A percentile compares a stretch with the other conserved stretches of the same genome.
These are phyloP conservation scores for Dendrobium catenatum DNA, from an alignment of 106 monocot species.

Conservation along the genomic window DNA sequence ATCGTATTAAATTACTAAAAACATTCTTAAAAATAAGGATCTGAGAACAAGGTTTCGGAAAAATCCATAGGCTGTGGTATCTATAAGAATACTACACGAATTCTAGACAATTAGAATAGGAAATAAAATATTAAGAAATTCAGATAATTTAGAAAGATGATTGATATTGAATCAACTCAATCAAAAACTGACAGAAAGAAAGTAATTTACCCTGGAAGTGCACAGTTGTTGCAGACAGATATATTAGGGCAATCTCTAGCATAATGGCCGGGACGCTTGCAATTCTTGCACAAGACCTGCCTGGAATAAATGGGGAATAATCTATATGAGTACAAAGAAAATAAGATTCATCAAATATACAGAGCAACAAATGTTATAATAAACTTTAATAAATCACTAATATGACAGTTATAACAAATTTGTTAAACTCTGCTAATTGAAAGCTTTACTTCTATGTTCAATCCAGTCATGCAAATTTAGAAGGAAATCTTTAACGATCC, in stretches of 20 bases:
- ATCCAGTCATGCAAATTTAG: neutral
- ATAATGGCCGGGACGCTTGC: constrained; percentile 87
- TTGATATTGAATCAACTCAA: neutral
- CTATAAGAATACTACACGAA: neutral
- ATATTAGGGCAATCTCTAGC: constrained; percentile 83
- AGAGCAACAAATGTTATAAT: neutral
- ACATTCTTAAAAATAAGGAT: neutral
- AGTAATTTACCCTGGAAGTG: constrained; percentile 66
- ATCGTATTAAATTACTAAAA: neutral
- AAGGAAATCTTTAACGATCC: neutral
- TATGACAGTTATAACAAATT: neutral
- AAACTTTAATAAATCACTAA: neutral
- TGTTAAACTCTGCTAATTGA: neutral
- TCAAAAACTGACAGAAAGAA: neutral
- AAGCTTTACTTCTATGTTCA: neutral
- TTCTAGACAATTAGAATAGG: neutral
- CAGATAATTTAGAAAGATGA: neutral
- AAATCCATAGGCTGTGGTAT: neutral
- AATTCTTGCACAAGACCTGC: constrained; percentile 64
- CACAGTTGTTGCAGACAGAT: constrained; percentile 85
- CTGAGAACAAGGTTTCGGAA: neutral
- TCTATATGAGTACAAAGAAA: neutral
- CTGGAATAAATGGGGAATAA: constrained; percentile 10
- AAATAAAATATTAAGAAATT: neutral
- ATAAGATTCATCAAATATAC: neutral